Evolutionary conservation across 1,284 basidiomycete genomes (phyloP), one percentile per base, ranked within the genome.

Genomic region (Trametes pubescens): DNA sequence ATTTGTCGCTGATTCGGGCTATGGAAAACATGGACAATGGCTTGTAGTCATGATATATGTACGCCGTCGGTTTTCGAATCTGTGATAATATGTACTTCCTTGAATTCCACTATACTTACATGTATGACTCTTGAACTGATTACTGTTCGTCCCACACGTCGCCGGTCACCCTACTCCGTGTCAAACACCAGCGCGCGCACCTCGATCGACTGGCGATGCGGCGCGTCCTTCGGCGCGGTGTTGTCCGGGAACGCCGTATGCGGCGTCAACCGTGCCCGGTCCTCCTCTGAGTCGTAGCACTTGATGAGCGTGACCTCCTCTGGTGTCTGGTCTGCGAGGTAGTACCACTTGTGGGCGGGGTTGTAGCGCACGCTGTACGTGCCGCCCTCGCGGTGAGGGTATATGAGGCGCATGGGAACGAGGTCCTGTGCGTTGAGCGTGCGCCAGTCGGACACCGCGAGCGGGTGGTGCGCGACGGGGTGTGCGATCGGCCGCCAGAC

Each of bases 201-300:
- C 38, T 54, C 52, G 13, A 54, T 54, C 16, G 52, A 54, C 52
- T 54, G 37, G 13, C 52, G 35, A 22, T 54, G 52, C 37, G 52
- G 52, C 24, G 52, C 38, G 35, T 40, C 52, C 52, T 54, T 40
- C 10, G 52, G 52, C 52, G 38, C 52, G 0, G 52, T 54, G 21
- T 37, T 24, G 24, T 54, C 52, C 22, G 35, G 6, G 37, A 54
- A 54, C 37, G 52, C 52, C 13, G 52, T 54, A 24, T 54, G 52
- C 22, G 52, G 52, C 52, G 52, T 54, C 10, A 54, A 16, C 6
- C 52, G 37, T 22, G 52, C 52, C 22, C n/a, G 16, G 24, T 54
- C 37, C 52, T 54, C 52, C 52, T 54, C 38, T 13, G 52, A 54
- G 52, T 54, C 52, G 52, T 54, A 54, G 52, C 52, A 54, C 35